Base-by-base conservation (phyloP, 2,329 filamentous ascomycete genomes). In the Fusarium tjaetaba region DNA sequence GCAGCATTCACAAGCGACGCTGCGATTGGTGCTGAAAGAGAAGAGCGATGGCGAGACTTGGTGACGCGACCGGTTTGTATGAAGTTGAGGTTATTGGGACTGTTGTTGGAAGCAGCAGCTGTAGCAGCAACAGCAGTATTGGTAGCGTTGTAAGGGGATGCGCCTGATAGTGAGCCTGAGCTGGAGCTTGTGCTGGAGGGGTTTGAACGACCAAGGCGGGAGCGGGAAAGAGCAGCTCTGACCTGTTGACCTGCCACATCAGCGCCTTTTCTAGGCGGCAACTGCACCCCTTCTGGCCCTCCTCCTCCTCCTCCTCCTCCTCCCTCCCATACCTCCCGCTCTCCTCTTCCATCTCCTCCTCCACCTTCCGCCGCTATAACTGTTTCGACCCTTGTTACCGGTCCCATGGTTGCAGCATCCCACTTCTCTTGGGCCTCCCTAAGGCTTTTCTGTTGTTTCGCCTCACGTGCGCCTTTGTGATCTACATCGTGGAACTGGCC, bases 31-130 rank as follows among this genome's bases (percentile, higher is more conserved):
- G 71, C 68, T 4, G 75, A 77, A 34, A 71, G 71, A 49, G 73
- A 73, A 20, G 67, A 63, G 9, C 70, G 70, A 52, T 79, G 77
- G 24, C 74, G 68, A 36, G 68, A 49, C 65, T 80, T 80, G 53
- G 71, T 75, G 62, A 80, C 71, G 67, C 78, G 76, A 32, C 78
- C 77, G 11, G 69, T 65, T 48, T 78, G 77, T 20, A 72, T 77
- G 43, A 75, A 62, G 61, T 61, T 70, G 57, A 68, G 43, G 38
- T 26, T 41, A 42, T 72, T 59, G 42, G 20, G 45, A 14, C 30
- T 59, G 20, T 51, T 59, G 32, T 15, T 45, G 10, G 65, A 9
- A 49, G 51, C 38, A 52, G 53, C 18, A 46, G 49, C 26, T 39
- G 53, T 22, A 41, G 41, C 18, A 43, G 43, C 58, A 32, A 63